These are phyloP conservation scores for Neurospora sp. DNA, from an alignment of 495 filamentous ascomycete species.

Conservation along the genomic window DNA sequence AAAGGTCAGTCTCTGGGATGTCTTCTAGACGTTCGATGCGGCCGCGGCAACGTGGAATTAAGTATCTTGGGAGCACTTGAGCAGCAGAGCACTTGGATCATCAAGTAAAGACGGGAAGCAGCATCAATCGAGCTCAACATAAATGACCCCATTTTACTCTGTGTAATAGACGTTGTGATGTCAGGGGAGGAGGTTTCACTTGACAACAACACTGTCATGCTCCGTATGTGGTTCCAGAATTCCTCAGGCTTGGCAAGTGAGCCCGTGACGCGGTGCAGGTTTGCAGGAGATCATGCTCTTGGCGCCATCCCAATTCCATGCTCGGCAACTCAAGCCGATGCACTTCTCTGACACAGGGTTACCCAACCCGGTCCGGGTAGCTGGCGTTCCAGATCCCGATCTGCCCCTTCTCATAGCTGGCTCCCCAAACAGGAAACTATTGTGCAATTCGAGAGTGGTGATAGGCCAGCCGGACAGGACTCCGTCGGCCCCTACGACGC, in stretches of 20 bases:
- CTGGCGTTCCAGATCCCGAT: constrained; percentile 2
- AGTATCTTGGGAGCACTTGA: not conserved
- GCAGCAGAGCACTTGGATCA: not conserved
- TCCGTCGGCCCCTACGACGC: not conserved
- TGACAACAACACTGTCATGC: not conserved
- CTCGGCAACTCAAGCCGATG: constrained; percentile 28
- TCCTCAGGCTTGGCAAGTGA: not conserved
- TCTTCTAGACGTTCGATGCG: constrained; percentile 41
- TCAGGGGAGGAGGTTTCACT: not conserved
- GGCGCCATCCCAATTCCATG: not conserved
- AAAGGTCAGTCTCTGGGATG: constrained; percentile 92
- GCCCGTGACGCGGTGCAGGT: not conserved
- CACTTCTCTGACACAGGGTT: constrained; percentile 23
- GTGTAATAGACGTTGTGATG: not conserved
- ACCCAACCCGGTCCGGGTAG: constrained; percentile 24
- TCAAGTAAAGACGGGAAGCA: not conserved
- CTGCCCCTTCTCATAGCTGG: not conserved
- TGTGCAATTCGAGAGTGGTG: not conserved
- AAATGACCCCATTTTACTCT: not conserved
- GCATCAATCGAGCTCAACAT: not conserved
- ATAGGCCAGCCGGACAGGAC: not conserved
- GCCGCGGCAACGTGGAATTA: not conserved
- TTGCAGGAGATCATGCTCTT: not conserved
- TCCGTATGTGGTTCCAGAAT: not conserved
- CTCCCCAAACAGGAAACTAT: not conserved